Evolutionary conservation across 2,329 filamentous ascomycete species (phyloP).

Genomic region (Curvularia hawaiiensis): DNA sequence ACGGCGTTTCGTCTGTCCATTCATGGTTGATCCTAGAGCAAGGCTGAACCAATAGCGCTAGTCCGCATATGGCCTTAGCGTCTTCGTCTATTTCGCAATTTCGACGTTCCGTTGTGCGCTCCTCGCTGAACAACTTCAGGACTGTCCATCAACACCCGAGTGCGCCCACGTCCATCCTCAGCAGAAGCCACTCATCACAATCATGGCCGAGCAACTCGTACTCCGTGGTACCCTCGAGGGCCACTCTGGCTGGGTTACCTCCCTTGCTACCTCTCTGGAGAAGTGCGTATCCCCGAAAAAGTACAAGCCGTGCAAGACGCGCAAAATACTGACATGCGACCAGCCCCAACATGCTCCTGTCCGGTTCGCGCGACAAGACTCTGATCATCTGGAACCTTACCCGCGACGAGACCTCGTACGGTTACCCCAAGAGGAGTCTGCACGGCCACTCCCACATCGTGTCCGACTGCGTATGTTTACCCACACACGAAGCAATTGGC

Average conservation of each 20-base stretch:
- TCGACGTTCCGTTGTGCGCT: slow-evolving; percentile 16
- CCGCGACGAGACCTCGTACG: slow-evolving; percentile 97
- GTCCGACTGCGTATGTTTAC: slow-evolving; percentile 92
- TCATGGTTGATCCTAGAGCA: not conserved
- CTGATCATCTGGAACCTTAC: slow-evolving; percentile 99
- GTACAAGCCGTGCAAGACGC: slow-evolving; percentile 18
- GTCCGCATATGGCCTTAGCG: not conserved
- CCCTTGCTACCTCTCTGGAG: slow-evolving; percentile 97
- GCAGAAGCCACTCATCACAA: slow-evolving; percentile 47
- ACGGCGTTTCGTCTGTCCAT: not conserved
- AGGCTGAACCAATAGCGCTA: slow-evolving; percentile 3
- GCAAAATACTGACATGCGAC: slow-evolving; percentile 41
- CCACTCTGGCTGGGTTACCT: slow-evolving; percentile 99
- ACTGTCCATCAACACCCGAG: slow-evolving; percentile 35
- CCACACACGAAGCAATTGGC: slow-evolving; percentile 34
- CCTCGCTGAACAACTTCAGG: slow-evolving; percentile 28
- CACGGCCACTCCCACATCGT: slow-evolving; percentile 99
- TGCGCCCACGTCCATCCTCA: slow-evolving; percentile 40
- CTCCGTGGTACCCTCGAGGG: slow-evolving; percentile 97
- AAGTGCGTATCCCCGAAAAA: slow-evolving; percentile 63
- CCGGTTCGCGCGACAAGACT: slow-evolving; percentile 95
- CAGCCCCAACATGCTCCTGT: slow-evolving; percentile 99
- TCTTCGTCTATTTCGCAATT: slow-evolving; percentile 17
- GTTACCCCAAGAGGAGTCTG: slow-evolving; percentile 98
- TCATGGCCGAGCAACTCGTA: slow-evolving; percentile 92